These are phyloP conservation scores for Nicotiana undulata DNA, from an alignment of 257 asterid genomes.

Conservation along the genomic window DNA sequence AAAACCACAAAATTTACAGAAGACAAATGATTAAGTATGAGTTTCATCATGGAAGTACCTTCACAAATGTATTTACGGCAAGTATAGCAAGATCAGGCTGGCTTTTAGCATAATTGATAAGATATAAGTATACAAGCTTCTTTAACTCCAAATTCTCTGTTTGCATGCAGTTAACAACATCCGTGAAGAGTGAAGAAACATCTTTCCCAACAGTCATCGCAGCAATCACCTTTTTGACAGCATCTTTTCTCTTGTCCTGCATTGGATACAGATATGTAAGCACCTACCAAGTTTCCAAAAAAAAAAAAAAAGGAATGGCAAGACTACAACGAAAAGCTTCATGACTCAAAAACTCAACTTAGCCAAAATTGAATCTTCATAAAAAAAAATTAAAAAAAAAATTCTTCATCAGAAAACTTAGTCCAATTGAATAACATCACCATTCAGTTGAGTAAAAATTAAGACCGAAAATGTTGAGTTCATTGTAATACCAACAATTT, in stretches of 20 bases:
- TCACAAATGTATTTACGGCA: constrained; percentile 96
- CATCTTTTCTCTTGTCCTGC: constrained; percentile 99
- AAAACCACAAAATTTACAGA: neutral
- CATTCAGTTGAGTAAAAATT: neutral
- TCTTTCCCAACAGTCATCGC: constrained; percentile 99
- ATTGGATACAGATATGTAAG: constrained; percentile 1
- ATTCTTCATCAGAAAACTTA: too few relatives aligned
- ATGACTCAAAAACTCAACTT: neutral
- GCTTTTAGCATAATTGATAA: constrained; percentile 96
- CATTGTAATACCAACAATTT: neutral
- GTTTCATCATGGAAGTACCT: constrained; percentile 37
- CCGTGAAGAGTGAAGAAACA: constrained; percentile 94
- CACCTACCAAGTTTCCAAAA: neutral
- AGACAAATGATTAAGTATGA: constrained; percentile 1
- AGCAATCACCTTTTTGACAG: constrained; percentile 96
- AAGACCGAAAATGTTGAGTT: neutral
- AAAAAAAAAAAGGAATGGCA: neutral
- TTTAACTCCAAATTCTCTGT: constrained; percentile 97
- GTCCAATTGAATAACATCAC: neutral
- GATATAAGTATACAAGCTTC: constrained; percentile 93
- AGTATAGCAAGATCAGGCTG: constrained; percentile 99
- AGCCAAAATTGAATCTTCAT: neutral
- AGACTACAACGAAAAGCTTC: neutral
- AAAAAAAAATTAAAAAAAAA: too few relatives aligned
- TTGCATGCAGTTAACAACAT: constrained; percentile 99